Evolutionary conservation across 2,329 filamentous ascomycete genomes (phyloP).

Genomic region (Thermothelomyces thermophilus): DNA sequence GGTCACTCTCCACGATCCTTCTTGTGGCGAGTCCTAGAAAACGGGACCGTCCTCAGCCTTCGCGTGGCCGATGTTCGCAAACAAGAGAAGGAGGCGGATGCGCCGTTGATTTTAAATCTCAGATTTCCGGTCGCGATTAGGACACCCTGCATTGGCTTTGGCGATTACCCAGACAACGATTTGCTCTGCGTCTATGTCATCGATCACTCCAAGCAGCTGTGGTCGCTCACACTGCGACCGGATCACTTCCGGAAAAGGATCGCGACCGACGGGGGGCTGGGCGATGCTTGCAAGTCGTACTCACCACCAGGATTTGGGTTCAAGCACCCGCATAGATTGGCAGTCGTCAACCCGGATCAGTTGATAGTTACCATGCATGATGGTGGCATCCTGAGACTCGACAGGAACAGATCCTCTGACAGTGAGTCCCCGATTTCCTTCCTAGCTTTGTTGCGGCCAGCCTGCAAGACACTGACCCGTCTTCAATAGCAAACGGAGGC

Average conservation of each 20-base stretch:
- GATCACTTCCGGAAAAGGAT: slow-evolving; percentile 70
- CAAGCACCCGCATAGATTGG: slow-evolving; percentile 72
- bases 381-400: slow-evolving; percentile 66
- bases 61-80: slow-evolving; percentile 75
- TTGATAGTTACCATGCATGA: slow-evolving; percentile 76
- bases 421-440: no score
- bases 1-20: slow-evolving; percentile 75
- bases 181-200: slow-evolving; percentile 72
- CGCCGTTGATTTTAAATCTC: slow-evolving; percentile 69
- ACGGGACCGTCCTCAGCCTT: slow-evolving; percentile 72
- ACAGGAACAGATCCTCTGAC: slow-evolving; percentile 46
- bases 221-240: slow-evolving; percentile 74
- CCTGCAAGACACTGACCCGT: no score
- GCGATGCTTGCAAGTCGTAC: slow-evolving; percentile 69
- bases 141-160: slow-evolving; percentile 71
- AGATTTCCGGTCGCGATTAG: slow-evolving; percentile 68
- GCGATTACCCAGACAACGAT: slow-evolving; percentile 73
- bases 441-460: no score
- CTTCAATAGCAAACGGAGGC: slow-evolving; percentile 10
- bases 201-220: slow-evolving; percentile 71
- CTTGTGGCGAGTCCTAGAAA: slow-evolving; percentile 82
- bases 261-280: slow-evolving; percentile 65
- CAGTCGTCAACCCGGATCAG: slow-evolving; percentile 65
- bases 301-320: slow-evolving; percentile 67
- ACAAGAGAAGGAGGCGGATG: slow-evolving; percentile 57